Percentiles rank a stretch among this genome's conserved stretches.
These are phyloP conservation scores for Clathrospora elynae DNA, from an alignment of 2,329 filamentous ascomycete genomes.

Conservation along the genomic window DNA sequence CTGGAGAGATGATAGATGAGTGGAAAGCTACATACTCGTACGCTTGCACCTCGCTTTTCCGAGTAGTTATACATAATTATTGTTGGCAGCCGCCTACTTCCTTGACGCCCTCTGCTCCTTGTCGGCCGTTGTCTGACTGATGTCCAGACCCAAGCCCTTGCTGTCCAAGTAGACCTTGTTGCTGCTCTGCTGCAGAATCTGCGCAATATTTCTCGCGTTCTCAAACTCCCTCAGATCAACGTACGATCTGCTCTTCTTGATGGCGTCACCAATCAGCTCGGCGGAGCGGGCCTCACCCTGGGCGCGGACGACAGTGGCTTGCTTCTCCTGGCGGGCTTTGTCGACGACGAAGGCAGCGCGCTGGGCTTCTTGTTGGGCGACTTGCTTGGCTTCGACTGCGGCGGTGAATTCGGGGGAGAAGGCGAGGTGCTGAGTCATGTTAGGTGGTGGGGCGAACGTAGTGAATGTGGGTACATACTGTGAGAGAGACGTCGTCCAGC, in stretches of 20 bases:
- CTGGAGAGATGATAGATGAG: too few relatives aligned
- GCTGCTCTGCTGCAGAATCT: slow-evolving; percentile 82
- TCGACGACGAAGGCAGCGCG: slow-evolving; percentile 96
- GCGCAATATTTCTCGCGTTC: slow-evolving; percentile 89
- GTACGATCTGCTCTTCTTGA: slow-evolving; percentile 99
- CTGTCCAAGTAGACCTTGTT: slow-evolving; percentile 95
- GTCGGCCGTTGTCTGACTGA: slow-evolving; percentile 56
- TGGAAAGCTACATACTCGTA: slow-evolving; percentile 38
- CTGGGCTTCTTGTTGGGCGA: slow-evolving; percentile 88
- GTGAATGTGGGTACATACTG: slow-evolving; percentile 62
- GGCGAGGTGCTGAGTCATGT: slow-evolving; percentile 61
- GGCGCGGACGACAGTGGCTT: slow-evolving; percentile 96
- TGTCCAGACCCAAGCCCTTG: slow-evolving; percentile 88
- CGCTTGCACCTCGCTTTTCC: slow-evolving; percentile 26
- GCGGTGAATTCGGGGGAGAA: slow-evolving; percentile 73
- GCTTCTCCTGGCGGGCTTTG: slow-evolving; percentile 99
- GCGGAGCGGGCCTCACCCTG: slow-evolving; percentile 99
- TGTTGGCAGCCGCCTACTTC: slow-evolving; percentile 19
- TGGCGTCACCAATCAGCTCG: slow-evolving; percentile 96
- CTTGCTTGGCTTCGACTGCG: slow-evolving; percentile 71
- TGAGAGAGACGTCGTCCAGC: slow-evolving; percentile 95
- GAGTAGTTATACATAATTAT: slow-evolving; percentile 34
- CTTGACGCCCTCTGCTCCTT: slow-evolving; percentile 46
- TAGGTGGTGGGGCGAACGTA: slow-evolving; percentile 20
- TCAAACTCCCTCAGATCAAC: slow-evolving; percentile 98